Base-by-base conservation (phyloP, 164 flowering plant genomes). In the Sedum album region DNA sequence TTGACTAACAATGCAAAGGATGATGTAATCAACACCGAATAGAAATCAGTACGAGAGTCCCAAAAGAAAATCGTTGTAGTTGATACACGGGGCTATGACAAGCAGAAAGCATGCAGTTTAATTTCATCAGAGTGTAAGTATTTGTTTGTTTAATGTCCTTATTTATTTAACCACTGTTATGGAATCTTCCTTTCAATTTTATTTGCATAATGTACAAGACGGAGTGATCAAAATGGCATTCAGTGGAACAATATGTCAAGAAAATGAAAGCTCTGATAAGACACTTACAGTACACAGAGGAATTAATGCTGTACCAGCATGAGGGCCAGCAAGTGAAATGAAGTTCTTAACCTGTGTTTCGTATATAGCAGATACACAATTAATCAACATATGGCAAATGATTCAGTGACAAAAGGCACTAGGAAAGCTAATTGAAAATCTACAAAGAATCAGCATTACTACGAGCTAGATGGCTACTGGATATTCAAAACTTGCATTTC, bases 251-350 rank as follows among this genome's bases (percentile, higher is more conserved):
- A 7, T 8, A 41, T 1, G 11, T 7, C 46, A 41, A 41, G 11
- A 41, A 28, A 11, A 53, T 41, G 46, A 7, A 2, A 41, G 15
- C 60, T 23, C 3, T 7, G 14, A 55, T 25, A 25, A 20, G 62
- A 28, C 38, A 82, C 97, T 83, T 83, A 94, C 99, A 60, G 93
- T 95, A 79, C 99, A 94, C 28, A 85, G 86, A 71, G 99, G 99
- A 49, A 94, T 92, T 55, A 96, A 87, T 68, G 99, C 99, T 25
- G 86, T 88, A 26, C 99, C 99, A 79, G 99, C 99, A 83, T 91
- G 99, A 74, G 99, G 99, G 41, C 97, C 99, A 23, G 77, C 96
- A 23, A 94, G 71, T 46, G 97, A 94, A 66, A 94, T 73, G 46
- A 85, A 87, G 76, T 90, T 94, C 71, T 79, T 85, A 20, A 94